Conservation (phyloP, 768 basidiomycete species). For the Tricholoma furcatifolium region DNA sequence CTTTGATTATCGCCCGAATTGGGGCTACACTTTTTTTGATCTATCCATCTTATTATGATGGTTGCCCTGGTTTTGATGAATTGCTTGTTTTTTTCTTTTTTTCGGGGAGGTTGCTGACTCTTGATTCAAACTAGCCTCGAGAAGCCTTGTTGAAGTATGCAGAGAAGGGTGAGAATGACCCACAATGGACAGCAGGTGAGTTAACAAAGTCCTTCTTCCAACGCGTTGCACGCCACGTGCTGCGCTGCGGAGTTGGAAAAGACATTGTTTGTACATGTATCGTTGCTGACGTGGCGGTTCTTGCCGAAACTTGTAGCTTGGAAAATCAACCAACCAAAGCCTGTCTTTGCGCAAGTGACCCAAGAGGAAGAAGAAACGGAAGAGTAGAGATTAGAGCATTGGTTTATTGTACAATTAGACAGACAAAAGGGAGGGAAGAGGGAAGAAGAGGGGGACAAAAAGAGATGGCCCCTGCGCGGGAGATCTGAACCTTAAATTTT, state of each 20-base stretch:
- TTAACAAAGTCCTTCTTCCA: slow-evolving; percentile 22
- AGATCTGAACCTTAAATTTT: slow-evolving; percentile 84
- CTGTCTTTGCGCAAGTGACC: slow-evolving; percentile 73
- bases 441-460: slow-evolving; percentile 29
- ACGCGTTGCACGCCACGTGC: slow-evolving; percentile 26
- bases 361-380: slow-evolving; percentile 54
- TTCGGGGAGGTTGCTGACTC: slow-evolving; percentile 15
- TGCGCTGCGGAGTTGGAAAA: slow-evolving; percentile 21
- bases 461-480: slow-evolving; percentile 69
- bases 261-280: slow-evolving; percentile 39
- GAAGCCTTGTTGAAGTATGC: slow-evolving; percentile 97
- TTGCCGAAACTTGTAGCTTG: slow-evolving; percentile 71
- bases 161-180: slow-evolving; percentile 69
- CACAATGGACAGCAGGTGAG: slow-evolving; percentile 84
- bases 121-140: slow-evolving; percentile 66
- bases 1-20: slow-evolving; percentile 12
- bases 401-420: slow-evolving; percentile 13
- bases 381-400: slow-evolving; percentile 22
- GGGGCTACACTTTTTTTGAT: slow-evolving; percentile 20
- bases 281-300: slow-evolving; percentile 66
- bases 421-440: slow-evolving; percentile 15
- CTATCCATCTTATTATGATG: slow-evolving; percentile 17
- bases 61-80: slow-evolving; percentile 12
- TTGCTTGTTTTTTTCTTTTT: slow-evolving; percentile 8
- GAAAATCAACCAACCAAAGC: slow-evolving; percentile 81